Conservation (phyloP, 2,329 filamentous ascomycete genomes). For the Aurifilum marmelostoma region DNA sequence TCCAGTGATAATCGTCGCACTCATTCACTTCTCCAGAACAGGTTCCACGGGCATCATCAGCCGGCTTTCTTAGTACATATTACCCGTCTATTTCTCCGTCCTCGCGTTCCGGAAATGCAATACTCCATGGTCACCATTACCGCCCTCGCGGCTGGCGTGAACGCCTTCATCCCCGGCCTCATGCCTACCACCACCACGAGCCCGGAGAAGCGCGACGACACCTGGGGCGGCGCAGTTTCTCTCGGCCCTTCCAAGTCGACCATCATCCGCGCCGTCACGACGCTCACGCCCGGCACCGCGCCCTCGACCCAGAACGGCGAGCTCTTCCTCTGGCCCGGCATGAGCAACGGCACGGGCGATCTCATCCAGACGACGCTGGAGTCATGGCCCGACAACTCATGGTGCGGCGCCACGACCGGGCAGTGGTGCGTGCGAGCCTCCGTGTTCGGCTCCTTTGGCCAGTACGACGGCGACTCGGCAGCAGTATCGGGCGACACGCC, state of each 20-base stretch:
- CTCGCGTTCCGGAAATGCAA: constrained; percentile 7
- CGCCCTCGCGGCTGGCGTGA: constrained; percentile 11
- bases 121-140: constrained; percentile 1
- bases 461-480: constrained; percentile 36
- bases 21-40: background rate
- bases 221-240: constrained; percentile 25
- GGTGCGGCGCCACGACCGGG: constrained; percentile 44
- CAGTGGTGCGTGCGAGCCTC: constrained; percentile 46
- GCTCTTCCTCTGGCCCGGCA: constrained; percentile 49
- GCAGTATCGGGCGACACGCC: constrained; percentile 14
- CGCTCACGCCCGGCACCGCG: constrained; percentile 43
- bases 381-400: constrained; percentile 44
- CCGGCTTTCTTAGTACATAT: background rate
- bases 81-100: background rate
- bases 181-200: constrained; percentile 5
- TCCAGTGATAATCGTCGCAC: background rate
- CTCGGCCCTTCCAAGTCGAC: constrained; percentile 24
- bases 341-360: constrained; percentile 49
- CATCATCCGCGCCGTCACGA: constrained; percentile 45
- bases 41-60: background rate
- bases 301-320: constrained; percentile 43
- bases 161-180: background rate
- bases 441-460: constrained; percentile 46
- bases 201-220: constrained; percentile 8
- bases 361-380: constrained; percentile 47